Percentiles rank a stretch among this genome's conserved stretches.
phyloP scores from a whole-genome alignment of 164 flowering plant species.

The Pachysandra terminalis region DNA sequence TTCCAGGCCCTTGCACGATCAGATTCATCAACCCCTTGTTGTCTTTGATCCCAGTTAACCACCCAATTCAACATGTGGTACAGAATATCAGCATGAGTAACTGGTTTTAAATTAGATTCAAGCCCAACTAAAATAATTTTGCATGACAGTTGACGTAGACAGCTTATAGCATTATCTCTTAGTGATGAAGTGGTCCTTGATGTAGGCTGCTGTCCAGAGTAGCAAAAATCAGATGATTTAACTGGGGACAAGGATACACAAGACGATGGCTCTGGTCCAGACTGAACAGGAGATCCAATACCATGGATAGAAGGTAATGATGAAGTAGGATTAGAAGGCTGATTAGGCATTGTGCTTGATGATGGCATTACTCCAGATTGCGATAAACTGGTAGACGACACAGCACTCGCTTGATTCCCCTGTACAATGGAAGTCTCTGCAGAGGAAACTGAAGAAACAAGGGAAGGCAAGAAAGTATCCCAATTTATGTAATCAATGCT shows the following conservation, averaged over 20 bases:
- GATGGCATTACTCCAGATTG: constrained; percentile 53
- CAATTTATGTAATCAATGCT: constrained; percentile 71
- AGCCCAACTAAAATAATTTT: constrained; percentile 80
- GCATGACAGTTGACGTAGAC: constrained; percentile 88
- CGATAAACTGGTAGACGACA: constrained; percentile 43
- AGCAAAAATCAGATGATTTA: constrained; percentile 54
- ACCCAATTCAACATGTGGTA: constrained; percentile 86
- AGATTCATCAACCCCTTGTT: constrained; percentile 54
- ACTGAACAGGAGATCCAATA: constrained; percentile 84
- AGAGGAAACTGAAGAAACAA: constrained; percentile 77
- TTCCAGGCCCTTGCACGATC: constrained; percentile 51
- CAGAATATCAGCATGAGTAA: constrained; percentile 78
- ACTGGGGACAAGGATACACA: constrained; percentile 51
- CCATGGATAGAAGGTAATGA: constrained; percentile 72
- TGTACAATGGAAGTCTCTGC: constrained; percentile 66
- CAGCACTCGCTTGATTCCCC: constrained; percentile 41
- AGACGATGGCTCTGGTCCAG: constrained; percentile 59
- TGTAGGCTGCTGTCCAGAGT: constrained; percentile 34
- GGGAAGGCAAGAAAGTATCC: constrained; percentile 89
- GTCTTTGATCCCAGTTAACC: constrained; percentile 82
- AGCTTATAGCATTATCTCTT: constrained; percentile 62
- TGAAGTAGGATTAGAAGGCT: constrained; percentile 76
- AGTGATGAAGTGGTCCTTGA: constrained; percentile 35
- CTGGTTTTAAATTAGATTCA: constrained; percentile 76
- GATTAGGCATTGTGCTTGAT: constrained; percentile 42